Conservation (phyloP, 1,139 yeast genomes). For the Zygoascus hellenicus region DNA sequence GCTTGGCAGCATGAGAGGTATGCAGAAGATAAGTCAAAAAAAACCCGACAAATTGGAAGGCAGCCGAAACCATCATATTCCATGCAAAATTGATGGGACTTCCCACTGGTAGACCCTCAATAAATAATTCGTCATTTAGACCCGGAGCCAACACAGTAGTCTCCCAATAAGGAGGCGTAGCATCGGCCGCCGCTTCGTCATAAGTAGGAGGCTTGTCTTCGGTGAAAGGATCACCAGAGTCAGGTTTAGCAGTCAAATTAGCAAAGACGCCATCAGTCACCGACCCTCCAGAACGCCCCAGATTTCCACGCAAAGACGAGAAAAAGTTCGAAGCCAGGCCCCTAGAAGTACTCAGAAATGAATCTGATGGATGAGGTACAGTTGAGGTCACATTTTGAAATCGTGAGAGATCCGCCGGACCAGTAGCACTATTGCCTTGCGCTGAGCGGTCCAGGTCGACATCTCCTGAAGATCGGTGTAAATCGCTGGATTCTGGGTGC, state of each 20-base stretch:
- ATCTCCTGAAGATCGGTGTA: background rate
- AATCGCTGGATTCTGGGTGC: background rate
- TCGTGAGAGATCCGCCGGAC: constrained; percentile 5
- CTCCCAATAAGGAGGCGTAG: constrained; percentile 97
- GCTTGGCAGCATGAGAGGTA: constrained; percentile 95
- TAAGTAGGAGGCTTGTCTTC: constrained; percentile 77
- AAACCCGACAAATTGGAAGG: constrained; percentile 93
- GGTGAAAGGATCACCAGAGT: constrained; percentile 37
- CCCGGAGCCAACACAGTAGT: constrained; percentile 79
- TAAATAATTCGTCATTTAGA: constrained; percentile 78
- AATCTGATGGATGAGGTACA: background rate
- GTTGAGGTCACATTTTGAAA: constrained; percentile 7
- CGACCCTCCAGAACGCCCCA: constrained; percentile 36
- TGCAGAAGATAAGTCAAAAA: constrained; percentile 83
- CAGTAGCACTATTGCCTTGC: background rate
- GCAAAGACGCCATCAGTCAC: constrained; percentile 85
- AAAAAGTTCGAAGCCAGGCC: constrained; percentile 10
- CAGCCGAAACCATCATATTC: constrained; percentile 82
- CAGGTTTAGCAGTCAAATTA: constrained; percentile 75
- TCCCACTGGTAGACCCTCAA: constrained; percentile 97
- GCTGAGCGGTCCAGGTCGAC: background rate
- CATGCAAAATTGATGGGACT: constrained; percentile 79
- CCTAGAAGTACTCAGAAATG: constrained; percentile 2
- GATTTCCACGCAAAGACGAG: constrained; percentile 11
- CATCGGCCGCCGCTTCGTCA: constrained; percentile 92